Conservation (phyloP, 345 rosid genomes). For the Eucalyptus polyanthemos region DNA sequence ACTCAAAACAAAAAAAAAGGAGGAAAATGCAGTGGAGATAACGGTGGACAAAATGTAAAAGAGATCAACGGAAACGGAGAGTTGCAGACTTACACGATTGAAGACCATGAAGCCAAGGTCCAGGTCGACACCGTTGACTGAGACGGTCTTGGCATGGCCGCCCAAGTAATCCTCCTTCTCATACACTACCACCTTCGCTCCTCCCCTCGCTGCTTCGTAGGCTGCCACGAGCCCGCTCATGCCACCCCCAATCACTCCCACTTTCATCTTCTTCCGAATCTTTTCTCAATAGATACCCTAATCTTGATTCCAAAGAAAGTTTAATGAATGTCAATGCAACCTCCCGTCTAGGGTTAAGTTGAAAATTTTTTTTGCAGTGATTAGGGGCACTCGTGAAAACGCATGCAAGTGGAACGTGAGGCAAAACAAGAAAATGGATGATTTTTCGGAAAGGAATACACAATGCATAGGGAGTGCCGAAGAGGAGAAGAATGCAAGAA, state of each 20-base stretch:
- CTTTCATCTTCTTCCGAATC: not conserved
- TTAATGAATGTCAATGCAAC: not conserved
- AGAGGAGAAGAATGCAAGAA: not conserved
- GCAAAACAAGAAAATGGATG: not conserved
- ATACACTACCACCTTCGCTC: slow-evolving; percentile 23
- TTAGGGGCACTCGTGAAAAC: not conserved
- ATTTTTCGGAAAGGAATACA: not conserved
- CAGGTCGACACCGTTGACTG: slow-evolving; percentile 12
- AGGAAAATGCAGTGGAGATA: not conserved
- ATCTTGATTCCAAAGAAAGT: not conserved
- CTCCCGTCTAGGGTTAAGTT: not conserved
- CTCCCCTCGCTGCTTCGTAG: slow-evolving; percentile 7
- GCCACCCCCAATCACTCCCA: slow-evolving; percentile 33
- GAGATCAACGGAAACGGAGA: not conserved
- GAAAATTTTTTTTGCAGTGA: not conserved
- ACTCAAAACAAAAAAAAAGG: not conserved
- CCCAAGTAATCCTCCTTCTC: slow-evolving; percentile 30
- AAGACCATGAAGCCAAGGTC: slow-evolving; percentile 45
- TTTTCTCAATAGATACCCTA: not conserved
- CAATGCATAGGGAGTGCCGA: not conserved
- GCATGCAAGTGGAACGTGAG: not conserved
- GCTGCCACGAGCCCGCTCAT: slow-evolving; percentile 31
- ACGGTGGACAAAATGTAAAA: not conserved
- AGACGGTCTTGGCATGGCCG: slow-evolving; percentile 27
- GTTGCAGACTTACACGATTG: slow-evolving; percentile 11